These are phyloP conservation scores for Lippia alba DNA, from an alignment of 305 asterid species.

Conservation along the genomic window DNA sequence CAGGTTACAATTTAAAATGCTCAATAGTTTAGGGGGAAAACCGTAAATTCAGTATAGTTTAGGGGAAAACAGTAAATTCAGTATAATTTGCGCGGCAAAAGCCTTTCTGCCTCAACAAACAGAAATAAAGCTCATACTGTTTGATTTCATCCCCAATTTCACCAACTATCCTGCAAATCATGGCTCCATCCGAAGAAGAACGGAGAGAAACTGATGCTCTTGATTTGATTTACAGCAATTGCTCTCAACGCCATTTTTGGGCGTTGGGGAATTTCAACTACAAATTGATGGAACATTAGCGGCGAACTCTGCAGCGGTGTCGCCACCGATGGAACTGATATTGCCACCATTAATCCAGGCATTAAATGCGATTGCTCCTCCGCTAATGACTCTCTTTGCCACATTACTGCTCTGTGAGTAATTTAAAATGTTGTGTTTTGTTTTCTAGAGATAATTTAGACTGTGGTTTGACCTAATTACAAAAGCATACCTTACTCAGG, in stretches of 20 bases:
- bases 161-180: no score
- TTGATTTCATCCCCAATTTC: no score
- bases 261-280: conserved; percentile 50
- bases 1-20: no score
- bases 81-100: no score
- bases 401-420: conserved; percentile 56
- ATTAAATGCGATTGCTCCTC: conserved; percentile 72
- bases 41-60: no score
- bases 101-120: no score
- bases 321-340: conserved; percentile 49
- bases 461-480: no score
- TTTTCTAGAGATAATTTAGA: conserved; percentile 23
- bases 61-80: no score
- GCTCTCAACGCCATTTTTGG: conserved; percentile 58
- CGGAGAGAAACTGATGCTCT: not conserved
- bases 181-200: no score
- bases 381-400: conserved; percentile 52
- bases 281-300: conserved; percentile 64
- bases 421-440: conserved; percentile 39
- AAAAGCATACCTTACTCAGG: no score
- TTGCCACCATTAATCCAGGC: conserved; percentile 51
- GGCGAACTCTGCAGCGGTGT: conserved; percentile 52
- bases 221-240: conserved; percentile 46
- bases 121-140: no score
- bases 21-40: no score